Evolutionary conservation across 805 yeast genomes (phyloP), one percentile per base, ranked within the genome.

Genomic region (Pichia eremophila): DNA sequence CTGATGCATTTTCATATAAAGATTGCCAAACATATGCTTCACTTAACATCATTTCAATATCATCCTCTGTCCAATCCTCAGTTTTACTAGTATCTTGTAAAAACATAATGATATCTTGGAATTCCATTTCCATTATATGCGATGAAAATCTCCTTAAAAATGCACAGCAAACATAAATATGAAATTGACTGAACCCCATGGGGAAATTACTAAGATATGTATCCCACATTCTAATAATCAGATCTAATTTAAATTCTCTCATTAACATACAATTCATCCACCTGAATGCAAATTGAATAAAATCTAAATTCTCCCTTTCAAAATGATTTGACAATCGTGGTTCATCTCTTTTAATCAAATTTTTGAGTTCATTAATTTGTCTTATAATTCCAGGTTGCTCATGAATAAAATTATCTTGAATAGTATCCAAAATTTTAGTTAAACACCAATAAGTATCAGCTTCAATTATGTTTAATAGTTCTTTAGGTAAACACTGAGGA

Each of bases 231-330:
- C 99, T 73, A 22, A 90, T 81, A 6, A 90, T 85, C 51, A 87
- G 77, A 31, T 71, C 70, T 58, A 93, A 79, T 39, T 83, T 79
- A 41, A 93, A 73, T 58, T 93, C 99, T 54, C 99, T 78, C 99
- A 93, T 93, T 44, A 93, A 69, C 58, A 93, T 70, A 69, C 99
- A 93, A 66, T 93, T 93, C 98, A 93, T 93, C 99, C 99, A 93
- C 55, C 99, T 74, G 69, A 93, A 93, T 19, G 96, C 79, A 65
- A 93, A 93, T 65, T 93, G 99, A 53, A 93, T 79, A 59, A 93
- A 93, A 64, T 93, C 96, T n/a, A 93, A 79, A 43, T 85, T 85
- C 61, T 93, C 96, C 1, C 64, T 59, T 50, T 81, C 81, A 53
- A 93, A 77, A 67, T 93, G 98, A 37, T 71, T 71, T 38, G 81